Conservation (phyloP, 2,329 filamentous ascomycete genomes). For the Colletotrichum sp. region DNA sequence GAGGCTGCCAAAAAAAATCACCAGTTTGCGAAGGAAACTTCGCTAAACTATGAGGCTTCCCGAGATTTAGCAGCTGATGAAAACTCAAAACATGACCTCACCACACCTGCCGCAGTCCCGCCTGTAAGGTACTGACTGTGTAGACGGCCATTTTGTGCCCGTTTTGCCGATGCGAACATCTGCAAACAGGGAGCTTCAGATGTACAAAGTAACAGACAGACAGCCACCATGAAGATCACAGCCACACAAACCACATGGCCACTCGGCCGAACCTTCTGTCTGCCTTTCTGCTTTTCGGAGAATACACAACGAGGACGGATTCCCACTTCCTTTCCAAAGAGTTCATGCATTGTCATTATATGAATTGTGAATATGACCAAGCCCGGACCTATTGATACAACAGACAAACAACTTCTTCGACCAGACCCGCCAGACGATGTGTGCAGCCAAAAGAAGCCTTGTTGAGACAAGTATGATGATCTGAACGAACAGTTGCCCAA, state of each 20-base stretch:
- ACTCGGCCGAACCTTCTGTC: neutral
- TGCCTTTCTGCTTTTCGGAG: neutral
- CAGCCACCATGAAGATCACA: neutral
- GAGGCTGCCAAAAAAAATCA: neutral
- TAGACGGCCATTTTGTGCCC: neutral
- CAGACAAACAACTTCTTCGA: neutral
- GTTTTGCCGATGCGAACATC: neutral
- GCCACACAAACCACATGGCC: neutral
- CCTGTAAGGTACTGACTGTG: neutral
- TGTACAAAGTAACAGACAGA: neutral
- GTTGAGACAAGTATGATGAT: neutral
- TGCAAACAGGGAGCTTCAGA: neutral
- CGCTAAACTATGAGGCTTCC: neutral
- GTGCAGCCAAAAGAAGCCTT: neutral
- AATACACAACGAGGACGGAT: neutral
- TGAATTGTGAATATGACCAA: slow-evolving; percentile 9
- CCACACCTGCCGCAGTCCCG: neutral
- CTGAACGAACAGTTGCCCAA: neutral
- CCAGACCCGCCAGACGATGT: slow-evolving; percentile 5
- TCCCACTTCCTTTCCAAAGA: neutral
- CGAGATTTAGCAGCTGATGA: neutral
- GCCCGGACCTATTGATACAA: slow-evolving; percentile 12
- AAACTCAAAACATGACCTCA: neutral
- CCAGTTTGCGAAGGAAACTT: neutral
- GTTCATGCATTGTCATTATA: neutral